Evolutionary conservation across 768 basidiomycete genomes (phyloP).

Genomic region (Lentinula detonsa): DNA sequence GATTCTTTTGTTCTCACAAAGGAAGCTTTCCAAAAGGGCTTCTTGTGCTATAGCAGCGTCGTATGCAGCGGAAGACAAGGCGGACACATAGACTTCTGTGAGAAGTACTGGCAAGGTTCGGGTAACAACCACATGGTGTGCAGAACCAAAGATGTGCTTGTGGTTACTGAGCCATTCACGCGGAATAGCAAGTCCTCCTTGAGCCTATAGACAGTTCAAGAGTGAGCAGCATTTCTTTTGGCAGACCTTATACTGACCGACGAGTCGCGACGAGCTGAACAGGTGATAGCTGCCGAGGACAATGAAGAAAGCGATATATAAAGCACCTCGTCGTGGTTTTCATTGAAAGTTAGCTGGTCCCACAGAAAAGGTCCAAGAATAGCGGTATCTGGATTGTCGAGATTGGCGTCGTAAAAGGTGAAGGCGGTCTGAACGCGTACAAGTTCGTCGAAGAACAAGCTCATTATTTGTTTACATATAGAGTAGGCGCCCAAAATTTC

Average conservation of each 20-base stretch:
- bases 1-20: slow-evolving; percentile 35
- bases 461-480: slow-evolving; percentile 18
- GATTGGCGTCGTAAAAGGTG: slow-evolving; percentile 13
- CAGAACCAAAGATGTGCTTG: slow-evolving; percentile 25
- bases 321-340: not conserved
- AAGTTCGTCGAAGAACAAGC: slow-evolving; percentile 26
- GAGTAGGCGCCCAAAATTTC: not conserved
- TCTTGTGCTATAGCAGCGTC: slow-evolving; percentile 27
- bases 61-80: slow-evolving; percentile 46
- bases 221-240: not conserved
- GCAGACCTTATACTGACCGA: slow-evolving; percentile 23
- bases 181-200: slow-evolving; percentile 32
- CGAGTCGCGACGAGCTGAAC: slow-evolving; percentile 29
- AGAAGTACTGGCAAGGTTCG: slow-evolving; percentile 27
- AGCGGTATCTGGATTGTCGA: slow-evolving; percentile 15
- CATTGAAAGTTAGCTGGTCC: slow-evolving; percentile 11
- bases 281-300: slow-evolving; percentile 16
- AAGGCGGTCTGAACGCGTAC: slow-evolving; percentile 21
- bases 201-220: not conserved
- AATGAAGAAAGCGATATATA: slow-evolving; percentile 16
- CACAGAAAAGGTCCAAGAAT: slow-evolving; percentile 27
- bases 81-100: slow-evolving; percentile 47
- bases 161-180: slow-evolving; percentile 30
- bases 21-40: slow-evolving; percentile 34
- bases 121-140: slow-evolving; percentile 15